Conservation (phyloP, 2,329 filamentous ascomycete species). For the Epichloe festucae region DNA sequence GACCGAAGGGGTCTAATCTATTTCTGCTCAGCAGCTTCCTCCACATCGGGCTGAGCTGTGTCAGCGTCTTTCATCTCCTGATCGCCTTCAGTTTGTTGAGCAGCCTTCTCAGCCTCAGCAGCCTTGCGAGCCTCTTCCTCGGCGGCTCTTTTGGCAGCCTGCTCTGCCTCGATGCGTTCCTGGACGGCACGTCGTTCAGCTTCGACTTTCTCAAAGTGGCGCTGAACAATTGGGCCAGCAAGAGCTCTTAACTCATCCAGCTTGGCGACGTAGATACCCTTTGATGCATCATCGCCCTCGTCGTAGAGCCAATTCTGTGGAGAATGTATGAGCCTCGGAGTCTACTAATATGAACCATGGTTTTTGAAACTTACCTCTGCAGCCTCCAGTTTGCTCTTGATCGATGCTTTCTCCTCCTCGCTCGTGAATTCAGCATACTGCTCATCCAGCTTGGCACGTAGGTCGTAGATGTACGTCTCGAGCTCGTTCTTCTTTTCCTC, state of each 20-base stretch:
- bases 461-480: slow-evolving; percentile 92
- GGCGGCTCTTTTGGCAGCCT: slow-evolving; percentile 57
- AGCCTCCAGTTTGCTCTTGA: slow-evolving; percentile 70
- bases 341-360: not conserved
- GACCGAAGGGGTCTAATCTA: slow-evolving; percentile 12
- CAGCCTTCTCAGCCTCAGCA: slow-evolving; percentile 36
- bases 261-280: slow-evolving; percentile 89
- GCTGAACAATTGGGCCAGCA: slow-evolving; percentile 82
- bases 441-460: slow-evolving; percentile 89
- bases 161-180: slow-evolving; percentile 66
- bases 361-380: slow-evolving; percentile 58
- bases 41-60: slow-evolving; percentile 35
- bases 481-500: slow-evolving; percentile 99
- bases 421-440: slow-evolving; percentile 78
- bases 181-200: slow-evolving; percentile 67
- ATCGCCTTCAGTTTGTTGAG: slow-evolving; percentile 36
- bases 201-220: slow-evolving; percentile 90
- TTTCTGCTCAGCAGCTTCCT: slow-evolving; percentile 28
- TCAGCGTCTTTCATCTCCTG: slow-evolving; percentile 54
- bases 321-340: slow-evolving; percentile 7
- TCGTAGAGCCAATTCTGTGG: slow-evolving; percentile 96
- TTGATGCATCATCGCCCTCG: slow-evolving; percentile 86
- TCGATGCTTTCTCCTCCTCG: slow-evolving; percentile 83
- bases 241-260: slow-evolving; percentile 88
- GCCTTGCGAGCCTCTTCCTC: slow-evolving; percentile 44